Evolutionary conservation across 345 rosid genomes (phyloP), one percentile per base, ranked within the genome.

Genomic region (Salix exigua): DNA sequence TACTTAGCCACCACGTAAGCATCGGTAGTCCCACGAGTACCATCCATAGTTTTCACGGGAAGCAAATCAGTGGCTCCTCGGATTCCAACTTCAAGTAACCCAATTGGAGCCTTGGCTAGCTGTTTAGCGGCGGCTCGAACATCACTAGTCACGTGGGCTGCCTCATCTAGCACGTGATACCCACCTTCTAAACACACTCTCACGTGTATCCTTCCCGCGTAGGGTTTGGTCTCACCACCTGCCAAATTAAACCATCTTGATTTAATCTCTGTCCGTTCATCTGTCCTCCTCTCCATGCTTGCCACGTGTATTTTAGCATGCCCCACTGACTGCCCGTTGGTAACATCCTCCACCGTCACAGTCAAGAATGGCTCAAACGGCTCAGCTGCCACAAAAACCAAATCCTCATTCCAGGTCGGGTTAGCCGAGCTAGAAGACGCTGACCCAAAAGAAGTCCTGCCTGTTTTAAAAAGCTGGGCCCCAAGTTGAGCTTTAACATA

Each of bases 371-470:
- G 98, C 87, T 92, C 97, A 81, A 94, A 92, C 78, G 97, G 95
- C 86, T 92, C 98, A 0, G 95, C 94, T 46, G 97, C 98, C 64
- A 92, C 97, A 61, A 94, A 94, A 53, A 94, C 82, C 18, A 94
- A 88, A 80, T 94, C 98, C 86, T 94, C 98, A 5, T 94, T 94
- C 97, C 97, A 94, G 16, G 95, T 88, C 65, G 97, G 94, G 80
- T 90, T 91, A 37, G 82, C 83, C 2, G 89, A 89, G 79, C 82
- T 79, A 38, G 89, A 78, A 1, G 93, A 86, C 6, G 83, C 74
- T 3, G 88, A 79, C 8, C 94, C 91, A 0, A 86, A 83, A 0
- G 86, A 76, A 35, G 91, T 86, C 80, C 97, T 84, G 35, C 88
- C 86, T 25, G 97, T 94, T 81, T 94, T 94, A 74, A 91, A 94